Base-by-base conservation (phyloP, 1,284 basidiomycete species). In the Moesziomyces sp. region DNA sequence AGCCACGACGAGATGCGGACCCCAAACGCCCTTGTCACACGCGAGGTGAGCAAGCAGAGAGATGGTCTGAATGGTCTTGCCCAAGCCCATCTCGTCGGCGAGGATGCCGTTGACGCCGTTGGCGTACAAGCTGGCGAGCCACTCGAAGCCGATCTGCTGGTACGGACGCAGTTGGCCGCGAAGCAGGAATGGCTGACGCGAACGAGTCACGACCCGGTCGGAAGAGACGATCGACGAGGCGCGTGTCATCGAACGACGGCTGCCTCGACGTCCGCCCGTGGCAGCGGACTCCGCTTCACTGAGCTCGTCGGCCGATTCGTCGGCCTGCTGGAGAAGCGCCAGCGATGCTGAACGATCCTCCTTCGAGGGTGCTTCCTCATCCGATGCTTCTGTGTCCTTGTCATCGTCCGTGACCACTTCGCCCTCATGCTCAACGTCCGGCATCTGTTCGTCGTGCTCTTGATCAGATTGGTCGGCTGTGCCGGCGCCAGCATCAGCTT, bases 1-100 rank as follows among this genome's bases (percentile, higher is more conserved):
- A 13, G 96, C 94, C 77, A 97, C 90, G 82, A 98, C 94, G 30
- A 97, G 88, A 85, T 97, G 95, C 3, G 95, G 95, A 0, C 96
- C 96, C 94, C 95, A 97, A 64, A 96, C 93, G 7, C 95, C 95
- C 53, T 91, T 88, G 84, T 96, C 93, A 83, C 94, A 97, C 16
- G 94, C 94, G 14, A 98, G 88, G 85, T 97, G 93, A 10, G 93
- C 95, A 1, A 98, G 87, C 5, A 98, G 87, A 1, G 94, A 87
- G 63, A 98, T 97, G 1, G 95, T 97, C 84, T 98, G 95, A 58
- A 98, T 97, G 0, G 95, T 98, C 88, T 98, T 98, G 50, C 94
- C 95, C 71, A 62, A 78, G 44, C 65, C 79, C 85, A 86, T 86
- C 69, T 86, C 85, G 73, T 86, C 85, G 24, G 93, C 93, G 45